Conservation (phyloP, 306 rosid species). For the Cyamopsis tetragonoloba region DNA sequence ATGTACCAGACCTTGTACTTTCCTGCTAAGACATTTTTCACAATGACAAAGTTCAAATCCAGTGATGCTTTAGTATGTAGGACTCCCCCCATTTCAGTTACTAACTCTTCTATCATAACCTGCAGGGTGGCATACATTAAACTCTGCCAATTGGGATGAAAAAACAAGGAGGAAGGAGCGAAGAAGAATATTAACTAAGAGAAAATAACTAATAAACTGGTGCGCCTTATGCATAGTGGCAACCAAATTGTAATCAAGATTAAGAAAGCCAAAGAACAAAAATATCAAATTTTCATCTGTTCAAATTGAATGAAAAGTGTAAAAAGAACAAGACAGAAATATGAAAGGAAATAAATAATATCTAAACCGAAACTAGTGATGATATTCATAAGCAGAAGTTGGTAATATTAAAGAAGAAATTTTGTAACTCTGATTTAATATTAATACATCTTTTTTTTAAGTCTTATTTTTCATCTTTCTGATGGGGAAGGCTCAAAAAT, state of each 20-base stretch:
- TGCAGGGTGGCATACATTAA: conserved; percentile 34
- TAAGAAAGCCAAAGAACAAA: conserved; percentile 8
- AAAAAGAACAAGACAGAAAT: neutral
- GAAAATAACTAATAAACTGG: conserved; percentile 22
- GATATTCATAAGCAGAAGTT: neutral
- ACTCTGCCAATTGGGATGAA: neutral
- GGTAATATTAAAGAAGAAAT: neutral
- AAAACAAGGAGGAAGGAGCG: neutral
- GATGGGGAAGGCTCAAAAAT: neutral
- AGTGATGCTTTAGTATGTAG: conserved; percentile 53
- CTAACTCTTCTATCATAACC: conserved; percentile 66
- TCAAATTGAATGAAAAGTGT: neutral
- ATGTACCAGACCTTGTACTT: conserved; percentile 74
- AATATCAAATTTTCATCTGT: neutral
- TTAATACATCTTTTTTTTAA: neutral
- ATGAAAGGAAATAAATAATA: neutral
- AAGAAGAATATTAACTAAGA: conserved; percentile 4
- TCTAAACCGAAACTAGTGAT: neutral
- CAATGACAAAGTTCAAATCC: conserved; percentile 80
- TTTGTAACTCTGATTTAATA: neutral
- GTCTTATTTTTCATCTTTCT: neutral
- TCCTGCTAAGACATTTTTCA: conserved; percentile 82
- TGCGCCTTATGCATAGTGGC: neutral
- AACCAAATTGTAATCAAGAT: neutral
- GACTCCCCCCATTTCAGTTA: conserved; percentile 89